Evolutionary conservation across 805 yeast genomes (phyloP).

Genomic region (Metschnikowia gelsemii): DNA sequence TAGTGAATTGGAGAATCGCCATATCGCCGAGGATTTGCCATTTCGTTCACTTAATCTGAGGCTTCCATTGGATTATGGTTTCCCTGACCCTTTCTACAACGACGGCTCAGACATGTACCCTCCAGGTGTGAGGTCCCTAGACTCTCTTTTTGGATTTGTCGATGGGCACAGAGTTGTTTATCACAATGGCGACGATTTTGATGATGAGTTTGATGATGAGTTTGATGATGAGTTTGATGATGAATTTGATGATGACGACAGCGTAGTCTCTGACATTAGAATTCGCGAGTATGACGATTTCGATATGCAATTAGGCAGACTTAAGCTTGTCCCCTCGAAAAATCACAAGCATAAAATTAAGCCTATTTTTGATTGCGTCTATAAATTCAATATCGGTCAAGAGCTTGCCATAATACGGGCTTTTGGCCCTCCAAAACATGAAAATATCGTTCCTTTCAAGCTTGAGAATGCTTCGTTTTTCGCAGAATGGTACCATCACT

Average conservation of each 20-base stretch:
- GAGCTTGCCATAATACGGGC: background rate
- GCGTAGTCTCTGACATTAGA: background rate
- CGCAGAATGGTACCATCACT: conserved; percentile 6
- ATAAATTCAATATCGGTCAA: background rate
- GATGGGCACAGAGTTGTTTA: background rate
- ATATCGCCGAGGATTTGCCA: background rate
- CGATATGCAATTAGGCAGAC: conserved; percentile 4
- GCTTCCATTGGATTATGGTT: background rate
- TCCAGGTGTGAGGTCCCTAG: background rate
- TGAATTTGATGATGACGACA: conserved; percentile 1
- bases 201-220: background rate
- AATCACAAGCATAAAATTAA: conserved; percentile 1
- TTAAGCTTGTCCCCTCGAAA: conserved; percentile 5
- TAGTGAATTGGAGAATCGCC: conserved; percentile 1
- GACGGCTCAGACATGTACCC: background rate
- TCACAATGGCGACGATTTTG: background rate
- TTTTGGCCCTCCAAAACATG: conserved; percentile 6
- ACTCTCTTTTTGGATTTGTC: background rate
- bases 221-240: background rate
- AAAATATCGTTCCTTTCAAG: conserved; percentile 5
- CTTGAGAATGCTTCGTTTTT: conserved; percentile 2
- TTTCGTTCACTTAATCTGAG: background rate
- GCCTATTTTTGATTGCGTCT: background rate
- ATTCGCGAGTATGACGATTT: background rate
- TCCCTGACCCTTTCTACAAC: background rate